Base-by-base conservation (phyloP, 2,329 filamentous ascomycete species). In the Ophiocordyceps camponoti-saundersi region DNA sequence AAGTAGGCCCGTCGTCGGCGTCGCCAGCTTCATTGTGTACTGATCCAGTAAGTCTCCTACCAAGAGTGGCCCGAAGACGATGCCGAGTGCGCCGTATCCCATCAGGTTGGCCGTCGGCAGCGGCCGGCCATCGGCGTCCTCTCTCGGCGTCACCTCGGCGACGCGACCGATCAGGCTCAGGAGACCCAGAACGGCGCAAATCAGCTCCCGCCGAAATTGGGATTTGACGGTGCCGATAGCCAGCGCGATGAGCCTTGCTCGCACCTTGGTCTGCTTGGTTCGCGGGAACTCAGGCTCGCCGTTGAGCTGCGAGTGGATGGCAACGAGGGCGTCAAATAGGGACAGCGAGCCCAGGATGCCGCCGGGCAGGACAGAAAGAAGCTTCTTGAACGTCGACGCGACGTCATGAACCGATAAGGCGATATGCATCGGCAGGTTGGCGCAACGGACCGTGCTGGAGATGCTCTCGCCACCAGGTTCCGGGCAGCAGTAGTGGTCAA, bases 131-230 rank as follows among this genome's bases (percentile, higher is more conserved):
- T 63, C 60, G 18, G 67, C 66, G 50, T 77, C 71, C 55, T 78
- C 71, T 23, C 70, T 65, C 5, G 68, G 67, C 0, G 69, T 61
- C 32, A 64, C 67, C 55, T 82, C 75, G 2, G 77, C 74, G 5
- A 69, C 63, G 23, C 73, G 65, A 2, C 77, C 79, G 47, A 84
- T 69, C 36, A 80, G 64, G 46, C 72, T 77, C 12, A 83, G 63
- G 13, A 84, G 64, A 0, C 79, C 80, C 56, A 84, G 79, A 0
- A 84, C 77, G 6, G 77, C 75, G 50, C 75, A 82, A 42, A 84
- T 78, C 3, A 84, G 62, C 44, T 82, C 76, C 22, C 79, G 67
- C 41, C 77, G 71, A 49, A 75, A 76, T 46, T 70, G 70, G 0
- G 77, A 81, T 47, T 67, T 65, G n/a, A 81, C 61, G 0, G 74